Percentiles rank a stretch among this genome's conserved stretches.
Evolutionary conservation across 352 stramenopile species (phyloP).

Genomic region (Phytopythium vexans): DNA sequence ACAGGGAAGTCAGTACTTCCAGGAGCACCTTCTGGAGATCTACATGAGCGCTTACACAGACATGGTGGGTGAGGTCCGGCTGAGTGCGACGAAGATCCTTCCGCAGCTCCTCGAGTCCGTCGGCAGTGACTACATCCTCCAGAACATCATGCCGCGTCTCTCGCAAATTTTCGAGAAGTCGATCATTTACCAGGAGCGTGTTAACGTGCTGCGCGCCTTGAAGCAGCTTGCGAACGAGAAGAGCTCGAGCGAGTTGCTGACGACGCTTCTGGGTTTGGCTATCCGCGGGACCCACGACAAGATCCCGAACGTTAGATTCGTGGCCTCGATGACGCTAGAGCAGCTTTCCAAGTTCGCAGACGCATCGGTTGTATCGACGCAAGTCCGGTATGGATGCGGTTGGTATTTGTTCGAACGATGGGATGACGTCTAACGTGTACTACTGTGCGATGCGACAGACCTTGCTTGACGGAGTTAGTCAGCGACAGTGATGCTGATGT

Average conservation of each 20-base stretch:
- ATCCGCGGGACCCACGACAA: constrained; percentile 78
- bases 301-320: constrained; percentile 88
- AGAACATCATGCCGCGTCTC: constrained; percentile 79
- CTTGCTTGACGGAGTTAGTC: constrained; percentile 70
- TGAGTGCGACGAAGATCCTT: constrained; percentile 89
- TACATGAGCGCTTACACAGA: constrained; percentile 91
- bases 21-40: constrained; percentile 85
- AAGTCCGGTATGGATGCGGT: constrained; percentile 62
- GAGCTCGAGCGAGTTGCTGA: constrained; percentile 63
- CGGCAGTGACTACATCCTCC: constrained; percentile 79
- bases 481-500: constrained; percentile 81
- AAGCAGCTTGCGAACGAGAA: constrained; percentile 76
- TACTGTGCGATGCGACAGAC: constrained; percentile 21
- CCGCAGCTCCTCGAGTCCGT: constrained; percentile 70
- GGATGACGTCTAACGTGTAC: not conserved
- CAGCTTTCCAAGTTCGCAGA: constrained; percentile 81
- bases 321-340: constrained; percentile 82
- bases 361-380: constrained; percentile 52
- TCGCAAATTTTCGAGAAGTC: constrained; percentile 83
- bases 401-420: not conserved
- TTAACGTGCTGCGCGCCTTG: constrained; percentile 78
- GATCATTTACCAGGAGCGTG: constrained; percentile 84
- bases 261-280: constrained; percentile 57
- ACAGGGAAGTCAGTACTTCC: constrained; percentile 73
- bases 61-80: constrained; percentile 93